phyloP scores from a whole-genome alignment of 179 eudicot genomes.

The Heliamphora pulchella region DNA sequence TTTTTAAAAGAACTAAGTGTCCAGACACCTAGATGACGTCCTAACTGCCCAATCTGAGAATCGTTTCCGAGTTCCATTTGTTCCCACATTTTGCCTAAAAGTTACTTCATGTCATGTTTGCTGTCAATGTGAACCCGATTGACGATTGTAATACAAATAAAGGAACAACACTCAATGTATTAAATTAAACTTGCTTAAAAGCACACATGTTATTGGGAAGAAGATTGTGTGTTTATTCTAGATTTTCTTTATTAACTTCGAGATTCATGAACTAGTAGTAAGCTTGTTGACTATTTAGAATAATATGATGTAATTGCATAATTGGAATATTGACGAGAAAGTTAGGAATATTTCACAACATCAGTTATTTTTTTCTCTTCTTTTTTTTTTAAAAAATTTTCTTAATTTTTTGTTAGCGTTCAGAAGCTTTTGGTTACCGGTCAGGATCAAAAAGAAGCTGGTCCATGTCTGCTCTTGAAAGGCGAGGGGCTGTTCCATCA shows the following conservation, averaged over 20 bases:
- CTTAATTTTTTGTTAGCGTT: too few species aligned
- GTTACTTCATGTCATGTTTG: too few species aligned
- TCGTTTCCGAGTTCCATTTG: too few species aligned
- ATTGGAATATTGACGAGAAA: not conserved
- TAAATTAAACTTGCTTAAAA: not conserved
- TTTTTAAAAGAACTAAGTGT: too few species aligned
- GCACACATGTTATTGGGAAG: not conserved
- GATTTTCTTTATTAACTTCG: not conserved
- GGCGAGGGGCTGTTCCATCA: slow-evolving; percentile 21
- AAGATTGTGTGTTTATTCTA: not conserved
- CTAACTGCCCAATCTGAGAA: too few species aligned
- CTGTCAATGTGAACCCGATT: too few species aligned
- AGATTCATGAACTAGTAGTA: not conserved
- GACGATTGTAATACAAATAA: not conserved
- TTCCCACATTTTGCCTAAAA: too few species aligned
- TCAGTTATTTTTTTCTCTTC: not conserved
- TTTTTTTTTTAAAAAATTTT: not conserved
- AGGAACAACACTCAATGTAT: not conserved
- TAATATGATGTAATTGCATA: not conserved
- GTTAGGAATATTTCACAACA: not conserved
- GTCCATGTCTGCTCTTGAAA: slow-evolving; percentile 22
- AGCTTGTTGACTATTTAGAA: not conserved
- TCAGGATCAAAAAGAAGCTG: slow-evolving; percentile 41
- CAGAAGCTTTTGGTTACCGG: slow-evolving; percentile 31
- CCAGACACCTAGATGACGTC: too few species aligned